phyloP scores from a whole-genome alignment of 2,329 filamentous ascomycete species.

The Onygenales sp. region DNA sequence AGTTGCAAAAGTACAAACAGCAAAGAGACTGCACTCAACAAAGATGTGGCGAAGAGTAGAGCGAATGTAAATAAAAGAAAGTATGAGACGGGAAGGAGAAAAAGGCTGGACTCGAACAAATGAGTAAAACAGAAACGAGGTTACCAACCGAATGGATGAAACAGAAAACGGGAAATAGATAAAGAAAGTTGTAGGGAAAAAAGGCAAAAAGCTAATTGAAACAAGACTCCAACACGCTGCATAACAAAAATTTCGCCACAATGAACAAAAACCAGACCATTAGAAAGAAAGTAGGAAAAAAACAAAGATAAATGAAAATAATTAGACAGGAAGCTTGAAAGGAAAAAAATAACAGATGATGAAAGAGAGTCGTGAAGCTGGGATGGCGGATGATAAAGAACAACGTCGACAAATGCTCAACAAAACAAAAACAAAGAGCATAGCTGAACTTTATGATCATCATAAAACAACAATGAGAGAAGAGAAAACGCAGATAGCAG shows the following conservation, averaged over 20 bases:
- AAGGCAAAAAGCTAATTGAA: background rate
- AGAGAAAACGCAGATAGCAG: background rate
- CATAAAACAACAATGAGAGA: slow-evolving; percentile 2
- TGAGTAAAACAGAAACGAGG: background rate
- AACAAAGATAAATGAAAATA: background rate
- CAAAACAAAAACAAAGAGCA: background rate
- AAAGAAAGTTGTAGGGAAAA: background rate
- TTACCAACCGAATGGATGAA: background rate
- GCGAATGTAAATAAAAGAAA: background rate
- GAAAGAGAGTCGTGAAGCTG: background rate
- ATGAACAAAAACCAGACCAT: background rate
- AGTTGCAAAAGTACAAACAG: background rate
- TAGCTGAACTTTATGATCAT: background rate
- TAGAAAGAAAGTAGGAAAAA: background rate
- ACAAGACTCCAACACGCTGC: background rate
- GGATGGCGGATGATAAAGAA: background rate
- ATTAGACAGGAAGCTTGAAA: background rate
- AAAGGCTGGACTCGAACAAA: background rate
- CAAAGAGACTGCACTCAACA: background rate
- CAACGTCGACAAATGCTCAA: background rate
- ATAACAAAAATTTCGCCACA: background rate
- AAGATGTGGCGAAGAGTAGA: background rate
- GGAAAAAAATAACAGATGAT: background rate
- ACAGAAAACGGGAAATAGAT: background rate
- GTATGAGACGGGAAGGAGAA: background rate